These are phyloP conservation scores for Usnea hakonensis DNA, from an alignment of 495 filamentous ascomycete species.

Conservation along the genomic window DNA sequence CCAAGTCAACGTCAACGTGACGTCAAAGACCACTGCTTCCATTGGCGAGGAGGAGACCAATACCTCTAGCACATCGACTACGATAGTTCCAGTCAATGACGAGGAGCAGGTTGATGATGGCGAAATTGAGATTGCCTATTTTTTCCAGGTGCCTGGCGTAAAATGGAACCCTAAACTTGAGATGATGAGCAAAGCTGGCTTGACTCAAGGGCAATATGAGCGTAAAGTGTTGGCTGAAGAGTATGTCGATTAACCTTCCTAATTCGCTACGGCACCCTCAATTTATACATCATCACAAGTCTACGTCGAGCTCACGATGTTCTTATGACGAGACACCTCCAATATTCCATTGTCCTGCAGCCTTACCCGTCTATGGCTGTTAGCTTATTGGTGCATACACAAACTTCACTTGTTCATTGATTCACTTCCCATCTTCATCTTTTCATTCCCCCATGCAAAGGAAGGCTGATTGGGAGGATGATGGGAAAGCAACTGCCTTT, in stretches of 20 bases:
- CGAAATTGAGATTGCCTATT: slow-evolving; percentile 4
- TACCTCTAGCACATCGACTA: background rate
- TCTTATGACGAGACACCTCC: background rate
- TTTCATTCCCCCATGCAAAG: background rate
- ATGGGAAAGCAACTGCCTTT: background rate
- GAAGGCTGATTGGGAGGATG: background rate
- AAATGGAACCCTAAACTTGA: slow-evolving; percentile 15
- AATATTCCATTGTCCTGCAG: background rate
- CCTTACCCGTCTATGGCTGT: background rate
- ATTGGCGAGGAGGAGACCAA: background rate
- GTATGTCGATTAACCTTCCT: slow-evolving; percentile 5
- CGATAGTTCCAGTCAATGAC: slow-evolving; percentile 6
- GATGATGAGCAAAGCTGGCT: slow-evolving; percentile 18
- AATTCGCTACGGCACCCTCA: background rate
- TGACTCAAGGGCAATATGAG: slow-evolving; percentile 22
- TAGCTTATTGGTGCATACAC: background rate
- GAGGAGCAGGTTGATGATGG: slow-evolving; percentile 8
- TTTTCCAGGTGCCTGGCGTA: slow-evolving; percentile 8
- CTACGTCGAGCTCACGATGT: background rate
- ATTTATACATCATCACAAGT: background rate
- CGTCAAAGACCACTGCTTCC: background rate
- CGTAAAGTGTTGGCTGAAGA: slow-evolving; percentile 4
- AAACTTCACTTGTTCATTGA: background rate
- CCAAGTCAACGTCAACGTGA: background rate
- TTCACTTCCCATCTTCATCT: background rate